These are phyloP conservation scores for Cyberlindnera americana DNA, from an alignment of 805 yeast species.

Conservation along the genomic window DNA sequence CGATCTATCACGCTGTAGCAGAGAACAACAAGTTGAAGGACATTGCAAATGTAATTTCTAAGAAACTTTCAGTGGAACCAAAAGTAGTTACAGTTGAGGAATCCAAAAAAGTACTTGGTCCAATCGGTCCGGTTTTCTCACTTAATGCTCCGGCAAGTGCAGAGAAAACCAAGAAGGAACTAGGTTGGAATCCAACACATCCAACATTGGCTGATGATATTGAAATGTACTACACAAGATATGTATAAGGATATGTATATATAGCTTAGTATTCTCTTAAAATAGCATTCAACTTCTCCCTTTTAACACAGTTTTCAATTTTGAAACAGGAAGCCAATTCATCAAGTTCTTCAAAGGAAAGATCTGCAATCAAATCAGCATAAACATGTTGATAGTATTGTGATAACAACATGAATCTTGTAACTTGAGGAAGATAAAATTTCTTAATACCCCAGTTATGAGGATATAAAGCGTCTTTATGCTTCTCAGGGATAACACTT, in stretches of 20 bases:
- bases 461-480: conserved; percentile 40
- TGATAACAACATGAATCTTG: conserved; percentile 41
- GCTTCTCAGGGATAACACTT: conserved; percentile 38
- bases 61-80: conserved; percentile 16
- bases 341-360: conserved; percentile 43
- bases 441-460: conserved; percentile 34
- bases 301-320: conserved; percentile 41
- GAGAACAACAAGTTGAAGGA: conserved; percentile 25
- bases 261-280: conserved; percentile 17
- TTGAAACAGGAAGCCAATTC: conserved; percentile 50
- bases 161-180: conserved; percentile 22
- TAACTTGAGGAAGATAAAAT: conserved; percentile 34
- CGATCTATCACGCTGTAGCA: conserved; percentile 25
- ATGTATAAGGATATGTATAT: no score
- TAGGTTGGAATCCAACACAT: conserved; percentile 29
- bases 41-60: conserved; percentile 29
- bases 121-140: conserved; percentile 6
- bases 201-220: conserved; percentile 26
- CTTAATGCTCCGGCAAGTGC: conserved; percentile 15
- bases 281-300: conserved; percentile 38
- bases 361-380: conserved; percentile 42
- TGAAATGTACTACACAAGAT: conserved; percentile 17
- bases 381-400: conserved; percentile 43
- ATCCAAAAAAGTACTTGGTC: conserved; percentile 1
- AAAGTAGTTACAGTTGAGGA: conserved; percentile 17